A percentile compares a stretch with the other conserved stretches of the same genome.
Evolutionary conservation across 1,284 basidiomycete genomes (phyloP).

Genomic region (Chalciporus piperatoides): DNA sequence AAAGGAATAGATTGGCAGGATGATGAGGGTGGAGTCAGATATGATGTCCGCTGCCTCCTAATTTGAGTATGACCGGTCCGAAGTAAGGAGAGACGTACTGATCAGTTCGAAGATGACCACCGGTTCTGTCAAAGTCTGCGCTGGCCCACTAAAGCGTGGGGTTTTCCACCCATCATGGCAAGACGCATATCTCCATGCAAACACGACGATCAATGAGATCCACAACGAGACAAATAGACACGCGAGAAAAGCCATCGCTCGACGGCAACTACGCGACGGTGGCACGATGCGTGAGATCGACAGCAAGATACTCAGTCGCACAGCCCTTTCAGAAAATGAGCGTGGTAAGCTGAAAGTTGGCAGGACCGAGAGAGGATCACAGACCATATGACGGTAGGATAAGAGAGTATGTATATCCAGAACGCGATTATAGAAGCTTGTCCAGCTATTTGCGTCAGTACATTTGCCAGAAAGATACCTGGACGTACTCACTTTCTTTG

Average conservation of each 20-base stretch:
- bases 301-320: slow-evolving; percentile 21
- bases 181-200: slow-evolving; percentile 1
- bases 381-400: slow-evolving; percentile 18
- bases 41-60: slow-evolving; percentile 19
- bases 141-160: background rate
- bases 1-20: slow-evolving; percentile 14
- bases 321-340: slow-evolving; percentile 11
- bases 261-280: slow-evolving; percentile 9
- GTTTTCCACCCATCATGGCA: background rate
- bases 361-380: background rate
- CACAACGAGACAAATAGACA: slow-evolving; percentile 15
- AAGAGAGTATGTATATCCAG: slow-evolving; percentile 21
- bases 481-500: slow-evolving; percentile 7
- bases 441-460: slow-evolving; percentile 8
- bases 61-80: slow-evolving; percentile 2
- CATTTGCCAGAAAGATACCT: background rate
- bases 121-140: background rate
- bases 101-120: slow-evolving; percentile 17
- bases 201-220: slow-evolving; percentile 7
- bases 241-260: slow-evolving; percentile 7
- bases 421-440: slow-evolving; percentile 7
- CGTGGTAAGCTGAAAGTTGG: background rate
- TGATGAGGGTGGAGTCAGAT: slow-evolving; percentile 17
- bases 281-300: slow-evolving; percentile 21
- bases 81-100: slow-evolving; percentile 9